These are phyloP conservation scores for Monosporozyma aerobia DNA, from an alignment of 805 yeast species.

Conservation along the genomic window DNA sequence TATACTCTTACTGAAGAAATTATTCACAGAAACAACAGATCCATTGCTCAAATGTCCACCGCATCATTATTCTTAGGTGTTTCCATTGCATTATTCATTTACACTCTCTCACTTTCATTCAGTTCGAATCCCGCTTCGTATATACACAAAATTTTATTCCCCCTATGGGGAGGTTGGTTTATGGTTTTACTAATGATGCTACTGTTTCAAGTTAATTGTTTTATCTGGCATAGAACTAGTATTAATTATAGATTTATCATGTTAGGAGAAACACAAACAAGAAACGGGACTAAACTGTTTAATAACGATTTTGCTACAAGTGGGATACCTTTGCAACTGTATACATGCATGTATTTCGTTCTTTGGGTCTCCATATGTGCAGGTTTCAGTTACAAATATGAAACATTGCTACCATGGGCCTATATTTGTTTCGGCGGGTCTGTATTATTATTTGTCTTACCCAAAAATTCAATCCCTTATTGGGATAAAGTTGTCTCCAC, in stretches of 20 bases:
- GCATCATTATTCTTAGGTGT: conserved; percentile 67
- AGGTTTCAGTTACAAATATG: conserved; percentile 68
- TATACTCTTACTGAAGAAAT: conserved; percentile 27
- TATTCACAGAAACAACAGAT: conserved; percentile 28
- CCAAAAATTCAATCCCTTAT: conserved; percentile 20
- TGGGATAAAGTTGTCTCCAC: conserved; percentile 39
- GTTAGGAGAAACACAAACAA: conserved; percentile 59
- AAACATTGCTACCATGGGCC: conserved; percentile 68
- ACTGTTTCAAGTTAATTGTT: conserved; percentile 59
- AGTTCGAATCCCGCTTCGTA: conserved; percentile 32
- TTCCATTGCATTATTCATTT: conserved; percentile 56
- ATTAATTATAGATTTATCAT: conserved; percentile 88
- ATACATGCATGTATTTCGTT: conserved; percentile 53
- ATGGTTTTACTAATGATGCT: conserved; percentile 50
- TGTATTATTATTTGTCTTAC: conserved; percentile 12
- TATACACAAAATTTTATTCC: conserved; percentile 50
- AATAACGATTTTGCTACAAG: conserved; percentile 32
- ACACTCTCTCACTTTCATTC: conserved; percentile 48
- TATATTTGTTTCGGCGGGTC: conserved; percentile 33
- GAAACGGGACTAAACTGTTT: conserved; percentile 36
- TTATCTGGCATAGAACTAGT: conserved; percentile 62
- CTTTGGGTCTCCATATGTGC: conserved; percentile 50
- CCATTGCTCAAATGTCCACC: conserved; percentile 38
- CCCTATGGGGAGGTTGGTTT: conserved; percentile 90
- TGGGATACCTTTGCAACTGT: conserved; percentile 37